Percentiles rank a stretch among this genome's conserved stretches.
phyloP scores from a whole-genome alignment of 805 yeast genomes.

The Candida insectorum region DNA sequence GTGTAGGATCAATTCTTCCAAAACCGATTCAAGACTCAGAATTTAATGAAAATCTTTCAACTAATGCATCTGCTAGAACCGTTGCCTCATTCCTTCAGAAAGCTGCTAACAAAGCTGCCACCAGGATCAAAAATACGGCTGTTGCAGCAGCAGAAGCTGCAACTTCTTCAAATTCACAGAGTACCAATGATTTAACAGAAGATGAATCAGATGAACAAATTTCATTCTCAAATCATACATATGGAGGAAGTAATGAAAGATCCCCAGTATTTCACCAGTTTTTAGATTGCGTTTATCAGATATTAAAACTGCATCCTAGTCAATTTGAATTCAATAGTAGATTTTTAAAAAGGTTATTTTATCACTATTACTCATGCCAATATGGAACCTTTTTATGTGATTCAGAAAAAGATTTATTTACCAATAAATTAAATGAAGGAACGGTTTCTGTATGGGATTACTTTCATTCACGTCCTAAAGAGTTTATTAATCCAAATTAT shows the following conservation, averaged over 20 bases:
- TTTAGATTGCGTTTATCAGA: conserved; percentile 83
- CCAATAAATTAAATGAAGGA: conserved; percentile 31
- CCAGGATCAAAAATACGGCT: conserved; percentile 38
- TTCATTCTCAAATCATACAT: conserved; percentile 12
- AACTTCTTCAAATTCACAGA: conserved; percentile 10
- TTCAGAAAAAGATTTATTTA: conserved; percentile 58
- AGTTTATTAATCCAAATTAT: conserved; percentile 60
- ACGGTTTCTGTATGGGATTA: conserved; percentile 93
- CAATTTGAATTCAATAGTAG: conserved; percentile 86
- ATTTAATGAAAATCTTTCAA: conserved; percentile 5
- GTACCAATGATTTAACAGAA: conserved; percentile 13
- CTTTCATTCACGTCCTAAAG: conserved; percentile 68
- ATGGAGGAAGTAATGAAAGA: conserved; percentile 36
- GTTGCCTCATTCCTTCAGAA: conserved; percentile 37
- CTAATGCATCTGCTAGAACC: conserved; percentile 19
- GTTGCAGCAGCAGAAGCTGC: conserved; percentile 16
- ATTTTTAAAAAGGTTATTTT: conserved; percentile 76
- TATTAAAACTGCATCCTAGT: conserved; percentile 64
- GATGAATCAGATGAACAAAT: conserved; percentile 11
- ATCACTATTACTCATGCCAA: conserved; percentile 90
- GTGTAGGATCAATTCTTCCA: conserved; percentile 36
- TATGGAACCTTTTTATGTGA: conserved; percentile 87
- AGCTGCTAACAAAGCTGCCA: conserved; percentile 43
- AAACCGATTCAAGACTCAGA: conserved; percentile 10
- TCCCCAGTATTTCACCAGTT: conserved; percentile 95